A percentile compares a stretch with the other conserved stretches of the same genome.
Evolutionary conservation across 1,139 yeast species (phyloP).

Genomic region (Diutina mesorugosa): DNA sequence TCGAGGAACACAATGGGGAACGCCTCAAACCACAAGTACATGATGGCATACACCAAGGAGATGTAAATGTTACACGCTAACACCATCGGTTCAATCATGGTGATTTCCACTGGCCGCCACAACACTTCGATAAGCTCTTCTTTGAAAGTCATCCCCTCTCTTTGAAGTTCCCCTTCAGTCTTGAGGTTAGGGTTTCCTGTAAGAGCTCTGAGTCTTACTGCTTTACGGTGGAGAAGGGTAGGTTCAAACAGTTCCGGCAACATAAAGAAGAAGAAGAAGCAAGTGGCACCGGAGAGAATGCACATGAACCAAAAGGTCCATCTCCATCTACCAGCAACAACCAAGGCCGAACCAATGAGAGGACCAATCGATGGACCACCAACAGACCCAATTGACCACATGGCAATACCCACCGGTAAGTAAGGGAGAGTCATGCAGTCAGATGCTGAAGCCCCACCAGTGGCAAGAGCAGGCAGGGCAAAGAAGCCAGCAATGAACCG

Average conservation of each 20-base stretch:
- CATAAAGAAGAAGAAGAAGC: slow-evolving; percentile 18
- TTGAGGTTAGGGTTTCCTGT: slow-evolving; percentile 16
- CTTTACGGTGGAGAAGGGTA: slow-evolving; percentile 33
- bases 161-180: slow-evolving; percentile 24
- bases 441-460: slow-evolving; percentile 18
- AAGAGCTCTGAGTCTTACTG: slow-evolving; percentile 25
- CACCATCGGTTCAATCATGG: neutral
- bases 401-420: slow-evolving; percentile 16
- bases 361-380: slow-evolving; percentile 27
- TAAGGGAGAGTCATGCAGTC: slow-evolving; percentile 14
- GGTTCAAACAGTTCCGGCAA: slow-evolving; percentile 40
- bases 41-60: neutral
- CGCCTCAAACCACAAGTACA: neutral
- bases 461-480: slow-evolving; percentile 12
- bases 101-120: neutral
- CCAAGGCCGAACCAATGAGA: slow-evolving; percentile 19
- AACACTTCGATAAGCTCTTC: slow-evolving; percentile 10
- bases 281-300: slow-evolving; percentile 21
- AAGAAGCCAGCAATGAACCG: slow-evolving; percentile 22
- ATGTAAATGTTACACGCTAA: neutral
- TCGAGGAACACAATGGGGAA: neutral
- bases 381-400: slow-evolving; percentile 24
- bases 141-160: slow-evolving; percentile 14
- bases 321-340: slow-evolving; percentile 6
- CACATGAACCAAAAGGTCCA: slow-evolving; percentile 32